These are phyloP conservation scores for Chamaecyparis obtusa DNA, from an alignment of 75 land plant species.

Conservation along the genomic window DNA sequence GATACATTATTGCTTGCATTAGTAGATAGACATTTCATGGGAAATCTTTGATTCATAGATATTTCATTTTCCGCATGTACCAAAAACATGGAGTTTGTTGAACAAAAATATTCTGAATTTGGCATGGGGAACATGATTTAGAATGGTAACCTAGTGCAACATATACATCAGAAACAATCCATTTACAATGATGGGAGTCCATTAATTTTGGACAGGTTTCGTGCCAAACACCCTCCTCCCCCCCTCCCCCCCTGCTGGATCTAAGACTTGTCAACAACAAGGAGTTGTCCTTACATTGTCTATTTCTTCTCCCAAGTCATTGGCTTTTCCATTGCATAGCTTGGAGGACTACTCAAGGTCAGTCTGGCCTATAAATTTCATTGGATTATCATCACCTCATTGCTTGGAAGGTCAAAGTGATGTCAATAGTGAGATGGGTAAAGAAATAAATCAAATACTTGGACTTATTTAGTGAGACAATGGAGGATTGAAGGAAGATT, in stretches of 20 bases:
- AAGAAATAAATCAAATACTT: neutral
- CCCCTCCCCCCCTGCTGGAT: neutral
- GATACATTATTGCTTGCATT: too few species aligned
- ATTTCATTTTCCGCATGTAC: too few species aligned
- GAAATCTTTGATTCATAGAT: too few species aligned
- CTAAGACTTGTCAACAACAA: neutral
- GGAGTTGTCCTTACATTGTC: neutral
- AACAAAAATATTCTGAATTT: neutral
- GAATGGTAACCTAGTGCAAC: conserved; percentile 8
- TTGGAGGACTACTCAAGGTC: neutral
- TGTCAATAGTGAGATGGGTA: neutral
- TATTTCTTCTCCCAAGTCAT: neutral
- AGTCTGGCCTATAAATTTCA: neutral
- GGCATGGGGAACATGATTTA: neutral
- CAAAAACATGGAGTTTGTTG: neutral
- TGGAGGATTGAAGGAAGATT: neutral
- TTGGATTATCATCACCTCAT: neutral
- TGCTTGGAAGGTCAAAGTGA: neutral
- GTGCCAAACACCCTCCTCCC: neutral
- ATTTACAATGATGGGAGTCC: neutral
- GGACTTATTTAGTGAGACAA: neutral
- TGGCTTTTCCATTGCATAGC: neutral
- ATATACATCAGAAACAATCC: neutral
- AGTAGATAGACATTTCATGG: too few species aligned
- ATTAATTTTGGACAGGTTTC: neutral